Conservation (phyloP, 805 yeast species). For the Metschnikowia proteae region DNA sequence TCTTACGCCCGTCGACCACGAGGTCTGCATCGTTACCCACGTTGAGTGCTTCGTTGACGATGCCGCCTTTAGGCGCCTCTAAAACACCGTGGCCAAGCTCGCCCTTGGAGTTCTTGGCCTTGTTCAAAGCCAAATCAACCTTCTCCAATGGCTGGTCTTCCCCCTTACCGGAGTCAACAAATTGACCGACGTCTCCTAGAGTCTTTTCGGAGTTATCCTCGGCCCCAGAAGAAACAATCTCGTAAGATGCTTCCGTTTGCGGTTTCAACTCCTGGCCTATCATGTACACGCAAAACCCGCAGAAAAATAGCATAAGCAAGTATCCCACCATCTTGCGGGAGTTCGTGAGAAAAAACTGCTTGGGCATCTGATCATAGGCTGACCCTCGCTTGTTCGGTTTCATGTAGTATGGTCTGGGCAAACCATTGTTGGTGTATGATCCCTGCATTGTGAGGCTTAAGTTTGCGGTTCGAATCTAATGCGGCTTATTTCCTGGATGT, state of each 20-base stretch:
- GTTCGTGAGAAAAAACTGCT: constrained; percentile 32
- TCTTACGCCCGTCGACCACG: constrained; percentile 16
- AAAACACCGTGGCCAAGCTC: constrained; percentile 37
- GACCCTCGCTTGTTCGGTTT: constrained; percentile 37
- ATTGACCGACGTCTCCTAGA: constrained; percentile 27
- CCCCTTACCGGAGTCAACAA: constrained; percentile 24
- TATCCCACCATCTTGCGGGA: constrained; percentile 39
- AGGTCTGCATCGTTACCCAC: constrained; percentile 40
- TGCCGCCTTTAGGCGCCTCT: constrained; percentile 46
- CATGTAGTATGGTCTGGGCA: constrained; percentile 46
- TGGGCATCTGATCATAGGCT: constrained; percentile 33
- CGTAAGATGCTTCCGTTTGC: constrained; percentile 26
- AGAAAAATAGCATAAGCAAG: constrained; percentile 28
- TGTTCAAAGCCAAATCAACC: constrained; percentile 35
- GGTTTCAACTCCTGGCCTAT: constrained; percentile 35
- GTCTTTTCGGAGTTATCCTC: constrained; percentile 11
- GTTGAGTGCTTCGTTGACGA: constrained; percentile 42
- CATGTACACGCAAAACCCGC: constrained; percentile 35
- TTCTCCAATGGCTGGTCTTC: constrained; percentile 34
- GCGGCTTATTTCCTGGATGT: background rate
- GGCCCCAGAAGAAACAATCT: constrained; percentile 19
- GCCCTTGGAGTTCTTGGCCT: constrained; percentile 38
- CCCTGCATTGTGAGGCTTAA: constrained; percentile 37
- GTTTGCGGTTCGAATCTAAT: background rate
- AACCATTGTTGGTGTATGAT: constrained; percentile 38